Conservation (phyloP, 1,284 basidiomycete genomes). For the Fomitiporia mediterranea region DNA sequence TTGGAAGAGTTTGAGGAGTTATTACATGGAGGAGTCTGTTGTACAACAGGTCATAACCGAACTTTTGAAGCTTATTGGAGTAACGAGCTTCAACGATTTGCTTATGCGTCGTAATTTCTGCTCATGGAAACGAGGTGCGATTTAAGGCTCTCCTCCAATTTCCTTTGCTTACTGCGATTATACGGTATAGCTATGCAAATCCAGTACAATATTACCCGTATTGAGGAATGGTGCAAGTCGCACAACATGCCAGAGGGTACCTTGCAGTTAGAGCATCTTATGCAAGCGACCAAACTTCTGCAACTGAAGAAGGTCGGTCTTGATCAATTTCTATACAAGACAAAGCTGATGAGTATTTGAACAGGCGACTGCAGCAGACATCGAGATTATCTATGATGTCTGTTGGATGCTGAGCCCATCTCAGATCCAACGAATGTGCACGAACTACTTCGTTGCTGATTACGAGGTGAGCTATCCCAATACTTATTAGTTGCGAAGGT, state of each 20-base stretch:
- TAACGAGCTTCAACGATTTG: slow-evolving; percentile 97
- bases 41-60: slow-evolving; percentile 97
- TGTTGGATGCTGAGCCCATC: slow-evolving; percentile 99
- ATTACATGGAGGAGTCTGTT: slow-evolving; percentile 98
- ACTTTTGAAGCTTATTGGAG: slow-evolving; percentile 93
- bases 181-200: slow-evolving; percentile 87
- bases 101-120: slow-evolving; percentile 99
- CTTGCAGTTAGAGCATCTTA: slow-evolving; percentile 95
- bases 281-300: slow-evolving; percentile 98
- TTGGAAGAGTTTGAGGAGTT: slow-evolving; percentile 98
- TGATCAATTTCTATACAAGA: neutral
- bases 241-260: slow-evolving; percentile 99
- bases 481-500: neutral
- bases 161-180: neutral
- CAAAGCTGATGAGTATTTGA: slow-evolving; percentile 14
- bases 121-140: slow-evolving; percentile 96
- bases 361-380: slow-evolving; percentile 86
- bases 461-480: slow-evolving; percentile 71
- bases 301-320: slow-evolving; percentile 91
- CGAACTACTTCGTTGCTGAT: slow-evolving; percentile 98
- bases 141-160: neutral
- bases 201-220: slow-evolving; percentile 97
- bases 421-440: slow-evolving; percentile 98
- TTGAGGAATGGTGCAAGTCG: slow-evolving; percentile 97
- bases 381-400: slow-evolving; percentile 98